A percentile compares a stretch with the other conserved stretches of the same genome.
Conservation (phyloP, 306 rosid genomes). For the Glycine latifolia region DNA sequence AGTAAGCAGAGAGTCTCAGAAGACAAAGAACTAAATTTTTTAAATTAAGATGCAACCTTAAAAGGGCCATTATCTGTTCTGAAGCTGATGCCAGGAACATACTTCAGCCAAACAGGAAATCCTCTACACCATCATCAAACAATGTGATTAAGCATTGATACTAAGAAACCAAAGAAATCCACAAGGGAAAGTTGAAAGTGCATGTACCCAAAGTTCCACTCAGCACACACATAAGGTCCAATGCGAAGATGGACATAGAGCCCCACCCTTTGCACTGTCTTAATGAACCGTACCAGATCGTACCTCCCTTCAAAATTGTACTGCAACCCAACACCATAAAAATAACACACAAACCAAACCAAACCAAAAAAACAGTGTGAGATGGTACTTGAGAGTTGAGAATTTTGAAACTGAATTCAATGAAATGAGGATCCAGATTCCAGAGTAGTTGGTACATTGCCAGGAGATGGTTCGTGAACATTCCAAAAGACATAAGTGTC, state of each 20-base stretch:
- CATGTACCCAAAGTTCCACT: constrained; percentile 94
- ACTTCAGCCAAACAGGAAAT: constrained; percentile 97
- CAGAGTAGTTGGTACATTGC: constrained; percentile 67
- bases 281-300: constrained; percentile 91
- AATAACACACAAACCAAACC: neutral
- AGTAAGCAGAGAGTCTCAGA: too few species aligned
- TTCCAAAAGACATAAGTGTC: constrained; percentile 98
- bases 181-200: constrained; percentile 11
- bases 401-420: constrained; percentile 19
- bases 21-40: too few species aligned
- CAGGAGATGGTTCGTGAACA: constrained; percentile 95
- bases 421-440: constrained; percentile 43
- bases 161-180: constrained; percentile 23
- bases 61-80: constrained; percentile 92
- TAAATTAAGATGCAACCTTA: constrained; percentile 62
- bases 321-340: constrained; percentile 53
- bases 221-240: constrained; percentile 97
- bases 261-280: constrained; percentile 88
- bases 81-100: constrained; percentile 96
- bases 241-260: constrained; percentile 94
- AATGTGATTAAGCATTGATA: constrained; percentile 32
- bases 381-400: constrained; percentile 35
- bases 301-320: constrained; percentile 90
- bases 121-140: constrained; percentile 63
- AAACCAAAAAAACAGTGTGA: neutral